phyloP scores from a whole-genome alignment of 139 green algal species.

The Picochlorum sp. region DNA sequence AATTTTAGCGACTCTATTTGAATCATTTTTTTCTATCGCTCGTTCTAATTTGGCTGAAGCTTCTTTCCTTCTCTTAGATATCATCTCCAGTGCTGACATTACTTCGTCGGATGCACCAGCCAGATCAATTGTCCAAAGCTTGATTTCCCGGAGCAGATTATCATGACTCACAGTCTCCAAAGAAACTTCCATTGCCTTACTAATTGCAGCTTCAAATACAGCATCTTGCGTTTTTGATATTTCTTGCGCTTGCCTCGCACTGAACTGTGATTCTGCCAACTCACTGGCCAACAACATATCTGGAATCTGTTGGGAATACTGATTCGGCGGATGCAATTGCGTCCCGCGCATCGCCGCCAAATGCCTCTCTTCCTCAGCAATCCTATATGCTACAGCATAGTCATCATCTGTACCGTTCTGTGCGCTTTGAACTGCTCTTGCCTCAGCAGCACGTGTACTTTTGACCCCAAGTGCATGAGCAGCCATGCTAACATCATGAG shows the following conservation, averaged over 20 bases:
- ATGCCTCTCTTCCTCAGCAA: slow-evolving; percentile 10
- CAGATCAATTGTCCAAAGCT: slow-evolving; percentile 20
- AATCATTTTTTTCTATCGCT: neutral
- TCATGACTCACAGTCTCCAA: slow-evolving; percentile 17
- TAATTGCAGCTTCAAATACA: slow-evolving; percentile 3
- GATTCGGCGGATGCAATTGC: neutral
- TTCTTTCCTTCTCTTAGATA: neutral
- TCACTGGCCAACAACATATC: slow-evolving; percentile 12
- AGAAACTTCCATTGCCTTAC: slow-evolving; percentile 1
- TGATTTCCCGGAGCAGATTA: slow-evolving; percentile 22
- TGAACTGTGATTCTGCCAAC: slow-evolving; percentile 17
- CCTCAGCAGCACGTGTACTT: neutral
- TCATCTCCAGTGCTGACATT: neutral
- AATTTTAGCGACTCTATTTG: neutral
- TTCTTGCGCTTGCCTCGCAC: slow-evolving; percentile 7
- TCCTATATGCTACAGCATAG: slow-evolving; percentile 10
- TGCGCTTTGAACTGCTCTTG: neutral
- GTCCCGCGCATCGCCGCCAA: neutral
- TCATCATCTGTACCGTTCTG: slow-evolving; percentile 4
- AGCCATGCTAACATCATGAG: neutral
- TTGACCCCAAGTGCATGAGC: neutral
- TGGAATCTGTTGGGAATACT: neutral
- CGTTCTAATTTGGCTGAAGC: neutral
- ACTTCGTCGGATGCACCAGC: slow-evolving; percentile 4
- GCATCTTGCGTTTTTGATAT: neutral